These are phyloP conservation scores for Colletotrichum sp. DNA, from an alignment of 2,329 filamentous ascomycete species.

Conservation along the genomic window DNA sequence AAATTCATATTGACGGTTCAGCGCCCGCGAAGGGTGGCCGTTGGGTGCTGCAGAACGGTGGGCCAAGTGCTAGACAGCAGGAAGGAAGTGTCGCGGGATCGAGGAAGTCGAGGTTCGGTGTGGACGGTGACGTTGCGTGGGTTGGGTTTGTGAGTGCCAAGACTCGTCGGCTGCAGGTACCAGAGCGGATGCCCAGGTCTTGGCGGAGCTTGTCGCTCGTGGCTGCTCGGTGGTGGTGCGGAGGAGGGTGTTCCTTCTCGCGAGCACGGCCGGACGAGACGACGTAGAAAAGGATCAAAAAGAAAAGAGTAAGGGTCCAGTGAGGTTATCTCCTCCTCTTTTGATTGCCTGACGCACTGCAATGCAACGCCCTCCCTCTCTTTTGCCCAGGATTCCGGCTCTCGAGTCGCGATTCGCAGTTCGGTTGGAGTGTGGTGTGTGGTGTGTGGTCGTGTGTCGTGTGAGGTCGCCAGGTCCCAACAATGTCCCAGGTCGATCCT, in stretches of 20 bases:
- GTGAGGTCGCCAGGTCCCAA: not conserved
- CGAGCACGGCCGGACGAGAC: not conserved
- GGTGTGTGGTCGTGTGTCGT: not conserved
- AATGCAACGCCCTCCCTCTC: not conserved
- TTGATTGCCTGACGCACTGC: not conserved
- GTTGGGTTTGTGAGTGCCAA: constrained; percentile 7
- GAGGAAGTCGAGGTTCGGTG: not conserved
- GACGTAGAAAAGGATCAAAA: not conserved
- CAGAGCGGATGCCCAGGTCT: constrained; percentile 12
- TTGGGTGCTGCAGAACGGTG: not conserved
- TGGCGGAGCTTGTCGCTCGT: constrained; percentile 16
- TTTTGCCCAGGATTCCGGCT: not conserved
- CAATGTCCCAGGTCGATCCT: constrained; percentile 12
- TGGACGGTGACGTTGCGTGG: not conserved
- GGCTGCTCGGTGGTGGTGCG: not conserved
- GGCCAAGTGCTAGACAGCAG: not conserved
- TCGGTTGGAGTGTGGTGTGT: not conserved
- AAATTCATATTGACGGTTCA: constrained; percentile 33
- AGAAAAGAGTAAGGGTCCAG: not conserved
- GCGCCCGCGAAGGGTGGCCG: not conserved
- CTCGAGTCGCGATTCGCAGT: not conserved
- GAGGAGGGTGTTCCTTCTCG: not conserved
- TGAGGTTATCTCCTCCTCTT: not conserved
- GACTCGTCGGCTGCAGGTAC: constrained; percentile 14
- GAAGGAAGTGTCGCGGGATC: not conserved